Evolutionary conservation across 1,284 basidiomycete species (phyloP), one percentile per base, ranked within the genome.

Genomic region (Blastosporella zonata): DNA sequence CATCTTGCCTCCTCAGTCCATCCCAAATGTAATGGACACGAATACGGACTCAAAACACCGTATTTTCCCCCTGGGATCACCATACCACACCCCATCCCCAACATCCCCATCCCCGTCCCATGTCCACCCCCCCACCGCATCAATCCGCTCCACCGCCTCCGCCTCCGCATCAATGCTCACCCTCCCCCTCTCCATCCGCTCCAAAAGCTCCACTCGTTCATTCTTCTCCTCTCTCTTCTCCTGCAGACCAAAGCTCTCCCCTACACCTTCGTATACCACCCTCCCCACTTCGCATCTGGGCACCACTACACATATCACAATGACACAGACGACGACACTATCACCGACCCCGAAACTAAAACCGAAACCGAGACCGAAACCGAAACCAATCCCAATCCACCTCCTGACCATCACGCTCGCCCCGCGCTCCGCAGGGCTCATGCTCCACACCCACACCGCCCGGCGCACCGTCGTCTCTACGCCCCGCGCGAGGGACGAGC

Each of bases 341-440:
- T 10, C 5, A 27, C 5, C 10, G 10, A 5, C 6, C 6, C 6
- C 5, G 25, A 5, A 27, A 5, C 29, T 7, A 31, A 31, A 3
- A 13, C 29, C 29, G 6, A n/a, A 3, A n/a, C 6, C 6, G 13
- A 5, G 3, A 13, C 6, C 8, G 29, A 31, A 12, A n/a, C 70
- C 25, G 9, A 27, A 22, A 50, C 73, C 77, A 2, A 54, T 89
- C 10, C 73, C 78, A 0, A 87, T 87, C 61, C 58, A 67, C 17
- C 58, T 64, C 6, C 67, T 89, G 13, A 74, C 77, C 3, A 67
- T 82, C 18, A 73, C 78, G 5, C 84, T 87, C 62, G 77, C 77
- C 4, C 72, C 80, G 1, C 68, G 82, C 23, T 73, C 71, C 40
- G 79, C 79, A 1, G 82, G 79, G 2, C 65, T 89, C 15, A 63